Percentiles rank a stretch among this genome's conserved stretches.
These are phyloP conservation scores for Fonsecaea erecta DNA, from an alignment of 2,329 filamentous ascomycete genomes.

Conservation along the genomic window DNA sequence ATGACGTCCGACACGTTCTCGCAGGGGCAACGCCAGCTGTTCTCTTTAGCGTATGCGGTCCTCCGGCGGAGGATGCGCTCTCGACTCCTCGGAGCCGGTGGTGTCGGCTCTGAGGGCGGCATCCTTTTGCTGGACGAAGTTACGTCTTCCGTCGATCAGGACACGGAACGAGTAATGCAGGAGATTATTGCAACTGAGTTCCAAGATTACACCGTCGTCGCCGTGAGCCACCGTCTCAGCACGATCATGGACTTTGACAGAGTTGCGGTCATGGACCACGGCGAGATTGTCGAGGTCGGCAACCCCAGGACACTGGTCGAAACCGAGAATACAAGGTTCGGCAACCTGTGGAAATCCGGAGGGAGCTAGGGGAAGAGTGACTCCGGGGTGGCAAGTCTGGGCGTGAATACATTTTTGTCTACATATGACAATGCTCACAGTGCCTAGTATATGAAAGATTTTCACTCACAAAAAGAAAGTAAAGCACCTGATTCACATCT, in stretches of 20 bases:
- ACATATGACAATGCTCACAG: too few species aligned
- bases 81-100: conserved; percentile 85
- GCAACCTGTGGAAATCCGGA: too few species aligned
- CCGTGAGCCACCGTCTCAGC: conserved; percentile 87
- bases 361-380: too few species aligned
- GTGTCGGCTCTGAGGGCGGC: conserved; percentile 58
- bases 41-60: conserved; percentile 83
- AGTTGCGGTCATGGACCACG: conserved; percentile 93
- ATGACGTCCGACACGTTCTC: conserved; percentile 98
- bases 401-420: too few species aligned
- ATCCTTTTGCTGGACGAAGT: not conserved
- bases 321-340: not conserved
- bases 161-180: conserved; percentile 95
- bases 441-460: too few species aligned
- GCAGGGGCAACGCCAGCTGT: conserved; percentile 89
- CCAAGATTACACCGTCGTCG: conserved; percentile 81
- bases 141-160: conserved; percentile 70
- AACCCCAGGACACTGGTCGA: conserved; percentile 55
- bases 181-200: conserved; percentile 82
- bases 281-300: conserved; percentile 83
- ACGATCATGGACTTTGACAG: conserved; percentile 93
- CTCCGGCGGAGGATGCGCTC: conserved; percentile 73
- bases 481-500: too few species aligned
- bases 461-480: too few species aligned
- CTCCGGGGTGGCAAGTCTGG: too few species aligned